These are phyloP conservation scores for Entonaema liquescens DNA, from an alignment of 495 filamentous ascomycete genomes.

Conservation along the genomic window DNA sequence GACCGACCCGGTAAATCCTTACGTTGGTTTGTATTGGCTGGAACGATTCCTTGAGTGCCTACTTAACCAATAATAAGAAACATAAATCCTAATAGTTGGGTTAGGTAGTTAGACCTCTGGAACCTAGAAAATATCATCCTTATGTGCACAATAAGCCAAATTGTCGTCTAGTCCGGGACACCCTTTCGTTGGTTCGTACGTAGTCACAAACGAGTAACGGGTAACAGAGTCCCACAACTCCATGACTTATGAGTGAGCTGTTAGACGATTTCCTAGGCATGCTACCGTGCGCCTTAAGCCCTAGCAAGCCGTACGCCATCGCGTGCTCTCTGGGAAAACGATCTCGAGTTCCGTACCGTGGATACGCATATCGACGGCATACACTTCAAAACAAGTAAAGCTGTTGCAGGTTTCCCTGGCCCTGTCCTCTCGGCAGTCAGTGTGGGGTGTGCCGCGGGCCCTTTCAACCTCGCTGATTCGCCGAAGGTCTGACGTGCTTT, in stretches of 20 bases:
- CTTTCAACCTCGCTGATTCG: not conserved
- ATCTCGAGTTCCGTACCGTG: not conserved
- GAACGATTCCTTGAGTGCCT: not conserved
- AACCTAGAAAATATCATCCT: not conserved
- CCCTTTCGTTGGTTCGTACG: not conserved
- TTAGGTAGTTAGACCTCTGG: not conserved
- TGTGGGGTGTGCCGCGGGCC: not conserved
- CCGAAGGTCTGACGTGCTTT: not conserved
- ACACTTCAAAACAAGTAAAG: not conserved
- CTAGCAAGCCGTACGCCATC: too few relatives aligned
- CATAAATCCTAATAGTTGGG: not conserved
- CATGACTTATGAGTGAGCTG: not conserved
- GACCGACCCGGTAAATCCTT: not conserved
- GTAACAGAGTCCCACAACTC: not conserved
- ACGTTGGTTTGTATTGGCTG: not conserved
- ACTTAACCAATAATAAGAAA: not conserved
- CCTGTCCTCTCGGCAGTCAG: not conserved
- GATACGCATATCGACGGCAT: conserved; percentile 1
- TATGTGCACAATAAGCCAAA: not conserved
- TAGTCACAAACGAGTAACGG: not conserved
- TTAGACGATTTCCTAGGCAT: too few relatives aligned
- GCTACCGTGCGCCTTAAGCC: too few relatives aligned
- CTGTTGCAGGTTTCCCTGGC: not conserved
- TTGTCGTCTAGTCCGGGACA: not conserved
- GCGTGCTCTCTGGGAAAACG: not conserved